Base-by-base conservation (phyloP, 2,329 filamentous ascomycete species). In the Tolypocladium sp. region DNA sequence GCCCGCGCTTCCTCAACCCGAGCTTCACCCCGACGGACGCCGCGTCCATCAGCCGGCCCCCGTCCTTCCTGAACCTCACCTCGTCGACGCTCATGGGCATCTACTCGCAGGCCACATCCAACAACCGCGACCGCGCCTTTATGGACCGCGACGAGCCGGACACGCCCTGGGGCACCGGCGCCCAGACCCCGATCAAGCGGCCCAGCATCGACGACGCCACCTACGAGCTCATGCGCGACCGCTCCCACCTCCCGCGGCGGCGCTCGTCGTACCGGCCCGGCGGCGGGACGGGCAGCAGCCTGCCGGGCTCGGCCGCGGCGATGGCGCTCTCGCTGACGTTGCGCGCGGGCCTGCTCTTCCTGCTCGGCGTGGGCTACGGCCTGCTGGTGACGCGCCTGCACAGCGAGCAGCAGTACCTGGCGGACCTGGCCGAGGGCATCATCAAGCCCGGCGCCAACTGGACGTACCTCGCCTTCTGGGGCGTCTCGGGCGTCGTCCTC, bases 1-100 rank as follows among this genome's bases (percentile, higher is more conserved):
- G 67, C 60, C 74, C 77, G 58, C 61, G 65, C 35, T 66, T 69
- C 58, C 59, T 70, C 27, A 77, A 74, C 63, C 79, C 77, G 62
- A 80, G 79, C 64, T 85, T 82, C 35, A 56, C 61, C 27, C 61
- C 67, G 5, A 64, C 69, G 52, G 68, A 71, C 37, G 65, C 67
- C 2, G 46, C 67, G 55, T 75, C 81, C 57, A 78, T 85, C 64
- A 87, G 83, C 69, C 85, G 90, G 60, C 89, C 87, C 30, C 85
- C 88, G 64, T 96, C 91, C 12, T 83, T 91, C 59, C 78, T 92
- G 69, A 96, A 97, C 70, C 81, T 99, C 61, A 96, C 91, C 4
- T 88, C 90, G 12, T 92, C 91, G 2, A 96, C 94, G 0, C 82
- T 99, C 6, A 90, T 89, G 65, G 93, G 94, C 58, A 99, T 99